These are phyloP conservation scores for Candida anglica DNA, from an alignment of 805 yeast species.

Conservation along the genomic window DNA sequence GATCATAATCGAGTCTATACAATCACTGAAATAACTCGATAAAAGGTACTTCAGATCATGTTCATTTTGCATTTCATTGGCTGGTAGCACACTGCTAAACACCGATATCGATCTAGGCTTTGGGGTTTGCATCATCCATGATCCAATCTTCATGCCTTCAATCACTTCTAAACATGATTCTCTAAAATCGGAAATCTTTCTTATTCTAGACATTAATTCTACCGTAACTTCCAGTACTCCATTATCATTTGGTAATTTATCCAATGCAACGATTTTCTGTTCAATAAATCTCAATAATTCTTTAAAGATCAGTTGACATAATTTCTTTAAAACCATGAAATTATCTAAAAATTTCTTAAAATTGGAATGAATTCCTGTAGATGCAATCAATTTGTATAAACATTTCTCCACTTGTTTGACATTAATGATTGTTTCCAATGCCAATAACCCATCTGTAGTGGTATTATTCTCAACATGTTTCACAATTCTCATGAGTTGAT, in stretches of 20 bases:
- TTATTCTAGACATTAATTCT: slow-evolving; percentile 65
- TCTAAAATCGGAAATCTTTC: slow-evolving; percentile 60
- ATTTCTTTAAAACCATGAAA: neutral
- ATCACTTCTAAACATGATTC: slow-evolving; percentile 51
- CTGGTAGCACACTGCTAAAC: slow-evolving; percentile 46
- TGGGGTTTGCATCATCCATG: slow-evolving; percentile 65
- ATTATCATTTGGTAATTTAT: slow-evolving; percentile 57
- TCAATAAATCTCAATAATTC: slow-evolving; percentile 59
- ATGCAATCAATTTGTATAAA: slow-evolving; percentile 1
- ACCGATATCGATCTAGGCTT: slow-evolving; percentile 43
- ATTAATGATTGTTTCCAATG: slow-evolving; percentile 41
- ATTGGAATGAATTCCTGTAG: slow-evolving; percentile 1
- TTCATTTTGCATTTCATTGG: slow-evolving; percentile 29
- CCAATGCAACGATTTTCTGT: slow-evolving; percentile 40
- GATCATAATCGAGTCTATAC: slow-evolving; percentile 68
- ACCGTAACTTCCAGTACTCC: slow-evolving; percentile 70
- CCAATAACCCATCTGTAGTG: slow-evolving; percentile 46
- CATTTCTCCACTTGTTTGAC: slow-evolving; percentile 2
- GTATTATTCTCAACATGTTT: slow-evolving; percentile 35
- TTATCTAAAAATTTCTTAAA: slow-evolving; percentile 2
- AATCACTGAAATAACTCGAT: slow-evolving; percentile 69
- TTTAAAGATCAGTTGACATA: slow-evolving; percentile 39
- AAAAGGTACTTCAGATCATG: slow-evolving; percentile 48
- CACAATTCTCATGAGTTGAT: slow-evolving; percentile 2
- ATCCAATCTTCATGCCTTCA: slow-evolving; percentile 49